These are phyloP conservation scores for Gossypium rotundifolium DNA, from an alignment of 345 rosid genomes.

Conservation along the genomic window DNA sequence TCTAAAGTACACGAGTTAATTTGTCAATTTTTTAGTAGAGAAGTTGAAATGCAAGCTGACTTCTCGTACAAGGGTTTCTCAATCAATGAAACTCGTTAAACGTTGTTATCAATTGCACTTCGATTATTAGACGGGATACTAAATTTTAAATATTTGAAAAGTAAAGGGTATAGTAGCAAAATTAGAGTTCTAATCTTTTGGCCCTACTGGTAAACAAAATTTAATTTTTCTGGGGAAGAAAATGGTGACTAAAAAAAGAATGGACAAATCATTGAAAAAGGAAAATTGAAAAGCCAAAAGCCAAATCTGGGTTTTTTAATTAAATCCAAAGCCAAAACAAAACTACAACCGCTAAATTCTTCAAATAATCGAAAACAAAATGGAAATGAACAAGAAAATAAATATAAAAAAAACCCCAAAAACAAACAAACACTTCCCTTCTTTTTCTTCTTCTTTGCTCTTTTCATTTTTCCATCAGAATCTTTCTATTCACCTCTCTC, in stretches of 20 bases:
- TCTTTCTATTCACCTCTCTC: not conserved
- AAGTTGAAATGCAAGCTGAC: too few relatives aligned
- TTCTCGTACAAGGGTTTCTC: fast-evolving
- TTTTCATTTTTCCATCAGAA: not conserved
- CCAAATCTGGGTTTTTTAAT: slow-evolving; percentile 10
- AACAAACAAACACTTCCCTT: not conserved
- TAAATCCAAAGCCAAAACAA: not conserved
- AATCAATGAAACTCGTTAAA: too few relatives aligned
- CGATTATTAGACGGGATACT: too few relatives aligned
- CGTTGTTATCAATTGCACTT: too few relatives aligned
- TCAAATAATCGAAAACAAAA: not conserved
- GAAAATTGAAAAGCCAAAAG: not conserved
- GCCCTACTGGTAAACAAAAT: not conserved
- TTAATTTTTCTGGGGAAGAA: slow-evolving; percentile 8
- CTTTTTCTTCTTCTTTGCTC: not conserved
- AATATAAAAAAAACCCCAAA: not conserved
- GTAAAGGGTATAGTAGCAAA: too few relatives aligned
- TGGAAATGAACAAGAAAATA: not conserved
- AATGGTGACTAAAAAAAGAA: not conserved
- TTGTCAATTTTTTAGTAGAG: fast-evolving
- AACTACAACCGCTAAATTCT: slow-evolving; percentile 8
- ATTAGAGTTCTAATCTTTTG: too few relatives aligned
- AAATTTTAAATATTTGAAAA: too few relatives aligned
- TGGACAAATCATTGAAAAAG: not conserved
- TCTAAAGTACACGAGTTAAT: too few relatives aligned